Conservation (phyloP, 331 rosid species). For the Cydonia oblonga region DNA sequence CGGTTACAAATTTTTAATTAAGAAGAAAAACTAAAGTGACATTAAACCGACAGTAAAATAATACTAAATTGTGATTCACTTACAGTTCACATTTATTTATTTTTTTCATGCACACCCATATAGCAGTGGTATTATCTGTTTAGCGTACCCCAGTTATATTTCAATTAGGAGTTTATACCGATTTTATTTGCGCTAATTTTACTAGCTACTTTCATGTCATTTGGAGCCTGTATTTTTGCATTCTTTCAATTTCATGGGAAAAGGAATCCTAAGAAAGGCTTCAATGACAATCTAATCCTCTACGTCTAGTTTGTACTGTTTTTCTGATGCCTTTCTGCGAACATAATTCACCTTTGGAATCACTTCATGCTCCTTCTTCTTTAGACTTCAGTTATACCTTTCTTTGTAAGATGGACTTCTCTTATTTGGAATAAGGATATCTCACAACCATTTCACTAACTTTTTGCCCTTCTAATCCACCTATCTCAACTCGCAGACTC, state of each 20-base stretch:
- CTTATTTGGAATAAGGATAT: neutral
- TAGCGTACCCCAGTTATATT: neutral
- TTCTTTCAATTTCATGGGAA: conserved; percentile 12
- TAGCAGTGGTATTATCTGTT: no score
- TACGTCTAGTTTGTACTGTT: neutral
- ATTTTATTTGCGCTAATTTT: no score
- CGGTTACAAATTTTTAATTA: no score
- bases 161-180: neutral
- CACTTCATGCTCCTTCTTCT: conserved; percentile 35
- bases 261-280: neutral
- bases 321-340: conserved; percentile 46
- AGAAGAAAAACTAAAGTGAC: no score
- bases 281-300: conserved; percentile 26
- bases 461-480: neutral
- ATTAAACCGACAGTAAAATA: no score
- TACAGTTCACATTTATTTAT: no score
- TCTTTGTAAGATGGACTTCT: conserved; percentile 42
- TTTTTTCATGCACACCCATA: no score
- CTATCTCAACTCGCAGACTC: neutral
- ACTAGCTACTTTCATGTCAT: neutral
- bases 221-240: conserved; percentile 11
- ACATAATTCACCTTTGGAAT: conserved; percentile 32
- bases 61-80: neutral
- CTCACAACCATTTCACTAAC: neutral
- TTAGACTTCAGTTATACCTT: conserved; percentile 35